Base-by-base conservation (phyloP, 306 rosid genomes). In the Corylus americana region DNA sequence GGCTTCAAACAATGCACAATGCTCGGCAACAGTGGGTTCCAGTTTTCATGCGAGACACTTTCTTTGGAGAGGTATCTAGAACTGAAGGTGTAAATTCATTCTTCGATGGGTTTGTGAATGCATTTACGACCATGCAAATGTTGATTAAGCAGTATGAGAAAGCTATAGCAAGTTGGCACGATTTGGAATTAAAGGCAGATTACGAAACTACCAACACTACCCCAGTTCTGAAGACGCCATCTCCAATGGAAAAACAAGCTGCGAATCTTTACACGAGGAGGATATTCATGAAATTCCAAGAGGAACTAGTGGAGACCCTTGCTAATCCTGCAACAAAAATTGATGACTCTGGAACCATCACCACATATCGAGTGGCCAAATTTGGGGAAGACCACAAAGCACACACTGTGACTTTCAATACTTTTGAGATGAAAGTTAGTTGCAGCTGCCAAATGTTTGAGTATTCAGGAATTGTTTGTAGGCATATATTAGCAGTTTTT, bases 221-320 rank as follows among this genome's bases (percentile, higher is more conserved):
- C 73, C 96, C 93, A 5, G 83, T 84, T 75, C 83, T 94, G 54
- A 94, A 88, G 88, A 92, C 96, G 53, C 97, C 97, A 61, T 92
- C 97, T 64, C 97, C 97, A 47, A 94, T 92, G 96, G 98, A 94
- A 83, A 92, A 92, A 70, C 97, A 94, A 86, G 97, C 97, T 77
- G 97, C 94, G 31, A 86, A 73, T 80, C 91, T 92, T 54, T 94
- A 89, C 75, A 92, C 97, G 0, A 84, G 91, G 81, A 88, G 88
- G 78, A 85, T 94, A 81, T 94, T 94, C 79, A 86, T 87, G 84
- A 92, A 90, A 81, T 94, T 94, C 71, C 97, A 92, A 83, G 96
- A 91, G 74, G 97, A 94, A 82, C 85, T 94, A 80, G 97, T 92
- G 68, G 97, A 91, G 85, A 92, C 98, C 78, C 89, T 92, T 79